phyloP scores from a whole-genome alignment of 2,329 filamentous ascomycete genomes.

The Clonostachys chloroleuca region DNA sequence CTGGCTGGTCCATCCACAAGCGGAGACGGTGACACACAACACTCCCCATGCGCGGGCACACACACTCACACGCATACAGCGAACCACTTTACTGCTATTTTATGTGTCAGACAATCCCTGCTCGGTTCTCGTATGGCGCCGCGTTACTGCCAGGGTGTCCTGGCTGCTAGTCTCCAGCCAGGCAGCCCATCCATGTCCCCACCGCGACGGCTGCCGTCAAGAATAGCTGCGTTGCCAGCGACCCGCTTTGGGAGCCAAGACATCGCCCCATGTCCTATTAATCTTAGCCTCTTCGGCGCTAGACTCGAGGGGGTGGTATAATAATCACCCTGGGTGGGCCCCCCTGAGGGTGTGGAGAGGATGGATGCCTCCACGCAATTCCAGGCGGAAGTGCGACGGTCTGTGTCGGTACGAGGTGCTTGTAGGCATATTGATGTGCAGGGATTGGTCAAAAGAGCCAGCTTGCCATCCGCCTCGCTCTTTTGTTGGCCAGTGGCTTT shows the following conservation, averaged over 20 bases:
- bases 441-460: too few relatives aligned
- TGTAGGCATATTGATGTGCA: background rate
- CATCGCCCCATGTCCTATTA: conserved; percentile 1
- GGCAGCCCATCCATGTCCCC: conserved; percentile 23
- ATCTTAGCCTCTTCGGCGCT: conserved; percentile 1
- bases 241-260: conserved; percentile 9
- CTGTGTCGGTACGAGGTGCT: too few relatives aligned
- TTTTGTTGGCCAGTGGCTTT: too few relatives aligned
- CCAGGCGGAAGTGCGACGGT: conserved; percentile 3
- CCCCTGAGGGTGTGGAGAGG: conserved; percentile 2
- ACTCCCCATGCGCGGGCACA: too few relatives aligned
- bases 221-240: conserved; percentile 33
- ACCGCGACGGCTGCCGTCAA: conserved; percentile 20
- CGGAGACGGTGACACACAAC: conserved; percentile 17
- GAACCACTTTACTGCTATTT: conserved; percentile 32
- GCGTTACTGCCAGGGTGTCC: conserved; percentile 30
- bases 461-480: too few relatives aligned
- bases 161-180: conserved; percentile 17
- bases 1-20: conserved; percentile 1
- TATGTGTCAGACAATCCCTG: conserved; percentile 44
- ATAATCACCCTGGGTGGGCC: background rate
- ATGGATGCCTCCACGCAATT: conserved; percentile 1
- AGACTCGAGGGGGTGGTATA: background rate
- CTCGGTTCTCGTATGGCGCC: conserved; percentile 45
- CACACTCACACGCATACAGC: conserved; percentile 5